Base-by-base conservation (phyloP, 1,284 basidiomycete genomes). In the Tilletia horrida region DNA sequence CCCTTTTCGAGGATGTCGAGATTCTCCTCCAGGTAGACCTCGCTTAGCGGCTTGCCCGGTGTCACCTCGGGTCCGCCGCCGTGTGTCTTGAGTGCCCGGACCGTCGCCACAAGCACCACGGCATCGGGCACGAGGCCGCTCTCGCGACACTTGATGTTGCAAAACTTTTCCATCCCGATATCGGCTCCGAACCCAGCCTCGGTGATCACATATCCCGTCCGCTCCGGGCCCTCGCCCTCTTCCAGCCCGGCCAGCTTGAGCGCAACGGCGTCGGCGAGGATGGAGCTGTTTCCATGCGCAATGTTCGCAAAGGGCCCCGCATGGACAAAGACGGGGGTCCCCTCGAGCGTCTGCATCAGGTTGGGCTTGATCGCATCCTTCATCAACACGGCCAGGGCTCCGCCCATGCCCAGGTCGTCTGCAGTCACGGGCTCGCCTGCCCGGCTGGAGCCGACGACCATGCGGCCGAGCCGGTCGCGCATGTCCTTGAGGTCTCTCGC, bases 321-420 rank as follows among this genome's bases (percentile, higher is more conserved):
- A 83, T 98, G 95, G 7, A 98, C 96, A 81, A 98, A 97, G 69
- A 98, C 96, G 43, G 95, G 95, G 0, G 95, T 98, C 63, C 95
- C 95, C 84, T 98, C 92, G 62, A 98, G 86, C 9, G 95, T 96
- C 84, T 98, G 95, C 95, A 98, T 98, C 73, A 98, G 84, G 81
- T 97, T 98, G 23, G 95, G 95, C 85, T 98, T 98, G 85, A 98
- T 95, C 23, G 96, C 92, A 80, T 98, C 95, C 86, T 97, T 97
- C 90, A 98, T 92, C 70, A 98, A 86, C 62, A 98, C 95, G 16
- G 96, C 91, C 70, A 98, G 88, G 66, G 95, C 95, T 71, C 95
- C 95, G 72, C 93, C 91, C 76, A 92, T 92, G 76, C 95, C 95
- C 69, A 98, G 88, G 83, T 98, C 95, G 82, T 98, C 96, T 23